A percentile compares a stretch with the other conserved stretches of the same genome.
phyloP scores from a whole-genome alignment of 805 yeast genomes.

The Wickerhamiella vanderwaltii region DNA sequence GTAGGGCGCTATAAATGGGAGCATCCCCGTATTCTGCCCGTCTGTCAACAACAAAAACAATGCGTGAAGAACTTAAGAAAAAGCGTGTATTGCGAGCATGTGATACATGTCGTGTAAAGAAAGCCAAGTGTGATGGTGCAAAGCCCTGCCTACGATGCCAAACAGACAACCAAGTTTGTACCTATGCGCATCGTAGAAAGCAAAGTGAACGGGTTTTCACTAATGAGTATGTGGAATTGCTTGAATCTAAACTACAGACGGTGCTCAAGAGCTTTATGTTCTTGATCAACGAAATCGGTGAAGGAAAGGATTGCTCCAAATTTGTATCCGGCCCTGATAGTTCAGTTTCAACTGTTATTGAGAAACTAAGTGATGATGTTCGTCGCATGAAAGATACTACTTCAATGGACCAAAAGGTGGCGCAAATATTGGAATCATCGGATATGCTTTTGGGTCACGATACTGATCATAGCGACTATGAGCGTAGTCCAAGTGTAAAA shows the following conservation, averaged over 20 bases:
- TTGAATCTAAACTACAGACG: constrained; percentile 9
- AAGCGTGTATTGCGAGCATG: constrained; percentile 12
- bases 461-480: not conserved
- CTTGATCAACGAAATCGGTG: constrained; percentile 6
- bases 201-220: constrained; percentile 9
- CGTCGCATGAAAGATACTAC: not conserved
- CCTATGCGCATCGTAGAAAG: constrained; percentile 10
- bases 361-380: not conserved
- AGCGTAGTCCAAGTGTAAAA: not conserved
- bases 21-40: not conserved
- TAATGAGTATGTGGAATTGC: constrained; percentile 9
- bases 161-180: constrained; percentile 10
- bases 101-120: constrained; percentile 11
- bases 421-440: constrained; percentile 7
- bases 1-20: constrained; percentile 4
- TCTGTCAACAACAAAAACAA: not conserved
- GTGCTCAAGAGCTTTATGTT: constrained; percentile 12
- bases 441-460: not conserved
- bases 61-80: constrained; percentile 12
- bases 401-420: constrained; percentile 4
- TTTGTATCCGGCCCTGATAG: constrained; percentile 5
- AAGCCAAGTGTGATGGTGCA: constrained; percentile 11
- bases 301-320: constrained; percentile 7
- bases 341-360: constrained; percentile 4
- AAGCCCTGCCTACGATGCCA: constrained; percentile 12